Base-by-base conservation (phyloP, 371 early-diverging fungal species). In the Dichotomocladium elegans region DNA sequence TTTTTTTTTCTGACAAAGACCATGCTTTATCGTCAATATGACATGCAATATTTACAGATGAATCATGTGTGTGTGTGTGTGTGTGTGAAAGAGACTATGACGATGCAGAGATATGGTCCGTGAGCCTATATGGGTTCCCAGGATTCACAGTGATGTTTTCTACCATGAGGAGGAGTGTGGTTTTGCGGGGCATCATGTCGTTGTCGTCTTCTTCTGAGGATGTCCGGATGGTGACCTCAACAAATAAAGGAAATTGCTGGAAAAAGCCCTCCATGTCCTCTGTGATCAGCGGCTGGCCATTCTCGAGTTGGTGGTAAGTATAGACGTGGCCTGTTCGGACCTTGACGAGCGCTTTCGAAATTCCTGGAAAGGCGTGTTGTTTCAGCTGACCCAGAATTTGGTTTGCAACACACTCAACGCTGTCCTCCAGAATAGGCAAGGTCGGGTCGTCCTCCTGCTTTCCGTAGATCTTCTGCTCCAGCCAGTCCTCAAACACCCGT, bases 251-350 rank as follows among this genome's bases (percentile, higher is more conserved):
- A 44, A 65, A 69, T 25, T 65, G 63, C 28, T 69, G 70, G 46
- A 69, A 65, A 49, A 65, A 63, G 31, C 63, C 70, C 41, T 62
- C 60, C 66, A 65, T 65, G 30, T 65, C 66, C 46, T 61, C 51
- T 50, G 63, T 55, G 22, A 64, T 57, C 34, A 63, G 17, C 10
- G 65, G 70, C 15, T 62, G 62, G 8, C 64, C 64, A 49, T 64
- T 60, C n/a, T 62, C 58, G 12, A 55, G 46, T 45, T 62, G 63
- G 26, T 62, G 63, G 25, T 62, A 65, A 28, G 60, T 57, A 44
- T 64, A 69, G 28, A 62, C 58, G 22, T 69, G 70, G 15, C 62
- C 70, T 15, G 56, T 59, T 22, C 70, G 58, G 3, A 69, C 49
- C 35, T 62, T 62, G 31, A 69, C 27, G 41, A 62, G 51, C 26